These are phyloP conservation scores for Globisporangium spiculum DNA, from an alignment of 352 stramenopile genomes.

Conservation along the genomic window DNA sequence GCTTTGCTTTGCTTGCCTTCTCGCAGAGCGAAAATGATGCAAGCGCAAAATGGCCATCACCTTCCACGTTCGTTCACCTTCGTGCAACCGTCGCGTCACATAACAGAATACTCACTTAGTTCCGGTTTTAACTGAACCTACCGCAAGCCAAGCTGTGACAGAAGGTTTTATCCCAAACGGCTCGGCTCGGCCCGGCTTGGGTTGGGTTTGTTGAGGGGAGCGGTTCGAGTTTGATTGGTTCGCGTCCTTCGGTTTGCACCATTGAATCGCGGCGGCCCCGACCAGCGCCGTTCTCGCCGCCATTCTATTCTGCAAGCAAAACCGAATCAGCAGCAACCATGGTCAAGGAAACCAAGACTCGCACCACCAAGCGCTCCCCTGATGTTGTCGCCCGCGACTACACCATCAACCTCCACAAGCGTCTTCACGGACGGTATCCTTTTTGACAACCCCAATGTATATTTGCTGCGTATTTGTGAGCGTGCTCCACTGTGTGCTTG, in stretches of 20 bases:
- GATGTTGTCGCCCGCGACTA: constrained; percentile 97
- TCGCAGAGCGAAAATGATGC: background rate
- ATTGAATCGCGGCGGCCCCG: constrained; percentile 22
- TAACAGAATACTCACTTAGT: background rate
- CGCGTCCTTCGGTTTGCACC: constrained; percentile 11
- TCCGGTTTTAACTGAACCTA: background rate
- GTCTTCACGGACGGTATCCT: constrained; percentile 91
- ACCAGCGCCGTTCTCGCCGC: constrained; percentile 4
- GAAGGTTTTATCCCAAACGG: background rate
- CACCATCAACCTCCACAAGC: constrained; percentile 99
- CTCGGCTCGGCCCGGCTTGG: background rate
- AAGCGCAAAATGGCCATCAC: background rate
- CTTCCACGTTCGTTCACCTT: background rate
- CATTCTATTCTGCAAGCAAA: constrained; percentile 19
- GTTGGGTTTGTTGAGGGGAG: background rate
- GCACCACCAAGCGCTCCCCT: constrained; percentile 82
- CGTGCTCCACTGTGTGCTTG: constrained; percentile 10
- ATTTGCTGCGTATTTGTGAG: background rate
- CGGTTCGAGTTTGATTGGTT: constrained; percentile 16
- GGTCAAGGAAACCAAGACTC: constrained; percentile 88
- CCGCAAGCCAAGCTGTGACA: background rate
- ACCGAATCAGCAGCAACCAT: constrained; percentile 60
- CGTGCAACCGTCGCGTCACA: background rate
- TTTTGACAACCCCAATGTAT: constrained; percentile 41
- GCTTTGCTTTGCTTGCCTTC: background rate